Conservation (phyloP, 2,329 filamentous ascomycete species). For the Atkinsonella hypoxylon region DNA sequence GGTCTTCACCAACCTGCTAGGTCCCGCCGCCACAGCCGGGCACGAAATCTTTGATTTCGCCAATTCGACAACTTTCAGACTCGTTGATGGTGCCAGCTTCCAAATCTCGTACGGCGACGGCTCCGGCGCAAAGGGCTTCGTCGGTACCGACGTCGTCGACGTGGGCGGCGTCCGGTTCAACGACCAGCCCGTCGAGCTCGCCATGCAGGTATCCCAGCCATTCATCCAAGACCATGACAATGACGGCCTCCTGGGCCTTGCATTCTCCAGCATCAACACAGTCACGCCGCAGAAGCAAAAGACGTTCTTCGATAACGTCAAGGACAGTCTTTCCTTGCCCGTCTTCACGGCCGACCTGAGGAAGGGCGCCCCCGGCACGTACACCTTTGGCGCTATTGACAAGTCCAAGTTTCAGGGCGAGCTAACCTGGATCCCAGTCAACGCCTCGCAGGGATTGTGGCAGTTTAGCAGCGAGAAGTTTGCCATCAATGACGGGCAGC, state of each 20-base stretch:
- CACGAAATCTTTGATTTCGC: constrained; percentile 27
- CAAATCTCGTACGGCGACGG: constrained; percentile 32
- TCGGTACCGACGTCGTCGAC: constrained; percentile 31
- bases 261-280: constrained; percentile 30
- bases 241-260: constrained; percentile 33
- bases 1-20: constrained; percentile 31
- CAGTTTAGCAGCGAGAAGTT: constrained; percentile 14
- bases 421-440: constrained; percentile 49
- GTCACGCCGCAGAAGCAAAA: constrained; percentile 27
- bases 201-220: constrained; percentile 25
- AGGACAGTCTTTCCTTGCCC: constrained; percentile 9
- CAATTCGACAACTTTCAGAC: constrained; percentile 25
- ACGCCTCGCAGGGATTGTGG: constrained; percentile 57
- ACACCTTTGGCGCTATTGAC: constrained; percentile 66
- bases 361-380: constrained; percentile 43
- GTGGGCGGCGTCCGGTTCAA: constrained; percentile 29
- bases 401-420: constrained; percentile 47
- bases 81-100: constrained; percentile 27
- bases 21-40: constrained; percentile 20
- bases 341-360: constrained; percentile 62
- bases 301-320: constrained; percentile 29
- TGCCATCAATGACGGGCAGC: constrained; percentile 9
- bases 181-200: constrained; percentile 31
- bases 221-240: constrained; percentile 29
- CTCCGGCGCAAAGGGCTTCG: constrained; percentile 28